Conservation (phyloP, 441 rosid genomes). For the Geranium incanum region DNA sequence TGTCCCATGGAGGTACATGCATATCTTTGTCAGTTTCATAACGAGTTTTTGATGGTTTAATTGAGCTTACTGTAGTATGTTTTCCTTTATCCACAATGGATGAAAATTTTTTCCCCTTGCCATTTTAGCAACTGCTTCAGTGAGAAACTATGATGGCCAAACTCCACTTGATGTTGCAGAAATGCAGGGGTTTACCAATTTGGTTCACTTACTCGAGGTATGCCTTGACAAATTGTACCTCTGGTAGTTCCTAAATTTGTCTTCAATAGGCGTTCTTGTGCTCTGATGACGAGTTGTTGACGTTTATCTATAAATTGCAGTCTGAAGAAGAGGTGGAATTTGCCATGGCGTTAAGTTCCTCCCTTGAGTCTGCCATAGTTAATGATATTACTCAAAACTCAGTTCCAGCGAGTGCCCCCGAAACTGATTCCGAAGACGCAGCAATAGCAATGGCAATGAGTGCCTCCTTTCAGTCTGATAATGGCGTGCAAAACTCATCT, state of each 20-base stretch:
- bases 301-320: neutral
- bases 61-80: neutral
- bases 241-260: too few relatives aligned
- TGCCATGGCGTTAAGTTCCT: neutral
- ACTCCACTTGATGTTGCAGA: conserved; percentile 55
- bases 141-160: conserved; percentile 52
- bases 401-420: neutral
- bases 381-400: neutral
- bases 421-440: too few relatives aligned
- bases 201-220: conserved; percentile 48
- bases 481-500: neutral
- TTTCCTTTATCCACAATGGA: neutral
- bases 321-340: neutral
- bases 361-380: neutral
- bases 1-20: conserved; percentile 40
- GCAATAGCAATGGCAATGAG: too few relatives aligned
- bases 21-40: too few relatives aligned
- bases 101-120: conserved; percentile 5
- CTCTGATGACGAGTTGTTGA: conserved; percentile 14
- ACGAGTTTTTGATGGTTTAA: too few relatives aligned
- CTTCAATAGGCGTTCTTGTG: too few relatives aligned
- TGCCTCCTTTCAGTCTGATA: neutral
- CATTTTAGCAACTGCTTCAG: conserved; percentile 42
- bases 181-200: conserved; percentile 33
- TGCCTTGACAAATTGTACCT: too few relatives aligned